Conservation (phyloP, 2,329 filamentous ascomycete genomes). For the Colletotrichum lentis region DNA sequence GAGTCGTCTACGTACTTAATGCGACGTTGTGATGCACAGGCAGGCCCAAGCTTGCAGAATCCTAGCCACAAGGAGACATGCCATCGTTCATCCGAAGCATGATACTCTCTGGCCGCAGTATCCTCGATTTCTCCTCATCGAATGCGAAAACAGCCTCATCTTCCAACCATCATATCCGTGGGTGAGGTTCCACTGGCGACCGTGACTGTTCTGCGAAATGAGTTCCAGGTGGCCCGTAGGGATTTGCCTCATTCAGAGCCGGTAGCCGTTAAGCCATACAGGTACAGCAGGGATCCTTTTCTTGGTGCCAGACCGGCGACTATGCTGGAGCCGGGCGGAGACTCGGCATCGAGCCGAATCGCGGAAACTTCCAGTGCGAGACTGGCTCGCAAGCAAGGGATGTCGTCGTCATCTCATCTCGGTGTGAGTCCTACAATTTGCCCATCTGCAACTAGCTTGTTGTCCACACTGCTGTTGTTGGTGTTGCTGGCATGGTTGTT, state of each 20-base stretch:
- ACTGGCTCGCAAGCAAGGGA: conserved; percentile 5
- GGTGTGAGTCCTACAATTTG: background rate
- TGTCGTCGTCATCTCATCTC: conserved; percentile 6
- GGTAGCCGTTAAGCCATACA: conserved; percentile 19
- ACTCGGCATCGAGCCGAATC: conserved; percentile 19
- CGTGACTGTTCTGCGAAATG: conserved; percentile 17
- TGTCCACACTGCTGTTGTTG: no score
- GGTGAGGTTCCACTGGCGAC: conserved; percentile 5
- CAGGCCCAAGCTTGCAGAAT: background rate
- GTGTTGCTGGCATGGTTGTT: no score
- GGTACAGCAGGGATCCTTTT: conserved; percentile 18
- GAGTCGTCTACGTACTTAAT: background rate
- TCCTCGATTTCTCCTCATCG: no score
- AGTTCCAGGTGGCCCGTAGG: conserved; percentile 20
- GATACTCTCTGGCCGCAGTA: background rate
- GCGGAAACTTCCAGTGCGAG: conserved; percentile 3
- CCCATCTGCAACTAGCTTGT: no score
- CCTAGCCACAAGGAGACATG: background rate
- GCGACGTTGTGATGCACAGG: background rate
- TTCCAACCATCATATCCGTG: background rate
- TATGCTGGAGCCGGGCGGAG: conserved; percentile 10
- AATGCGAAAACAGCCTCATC: background rate
- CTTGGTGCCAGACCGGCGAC: conserved; percentile 15
- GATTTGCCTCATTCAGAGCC: conserved; percentile 19
- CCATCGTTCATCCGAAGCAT: conserved; percentile 9